Evolutionary conservation across 768 basidiomycete species (phyloP).

Genomic region (Naganishia vaughanmartiniae): DNA sequence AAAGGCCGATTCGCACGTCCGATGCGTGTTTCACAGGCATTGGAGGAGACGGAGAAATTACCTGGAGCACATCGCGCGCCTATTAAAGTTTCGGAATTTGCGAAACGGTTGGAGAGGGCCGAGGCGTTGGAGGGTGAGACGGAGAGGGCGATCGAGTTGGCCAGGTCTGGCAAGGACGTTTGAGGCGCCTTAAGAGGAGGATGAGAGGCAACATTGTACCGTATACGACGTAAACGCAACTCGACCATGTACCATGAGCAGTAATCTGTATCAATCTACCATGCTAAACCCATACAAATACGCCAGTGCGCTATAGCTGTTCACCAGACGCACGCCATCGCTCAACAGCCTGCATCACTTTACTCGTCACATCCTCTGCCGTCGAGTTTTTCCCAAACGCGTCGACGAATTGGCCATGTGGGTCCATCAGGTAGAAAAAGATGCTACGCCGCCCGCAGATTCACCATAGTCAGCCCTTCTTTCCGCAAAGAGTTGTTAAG

Average conservation of each 20-base stretch:
- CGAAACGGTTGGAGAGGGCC: conserved; percentile 45
- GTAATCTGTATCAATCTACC: not conserved
- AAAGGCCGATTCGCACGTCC: conserved; percentile 25
- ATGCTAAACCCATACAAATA: not conserved
- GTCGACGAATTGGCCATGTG: conserved; percentile 86
- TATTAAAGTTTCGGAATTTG: conserved; percentile 46
- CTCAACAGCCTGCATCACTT: conserved; percentile 52
- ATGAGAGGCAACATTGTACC: not conserved
- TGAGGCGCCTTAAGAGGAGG: not conserved
- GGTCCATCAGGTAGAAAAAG: conserved; percentile 98
- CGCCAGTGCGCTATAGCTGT: not conserved
- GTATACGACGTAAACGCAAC: not conserved
- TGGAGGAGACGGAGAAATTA: conserved; percentile 28
- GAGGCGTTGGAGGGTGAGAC: conserved; percentile 45
- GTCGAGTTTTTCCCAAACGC: conserved; percentile 85
- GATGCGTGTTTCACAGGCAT: conserved; percentile 14
- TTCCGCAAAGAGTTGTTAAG: not conserved
- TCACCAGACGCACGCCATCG: conserved; percentile 51
- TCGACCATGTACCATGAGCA: not conserved
- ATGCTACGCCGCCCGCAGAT: conserved; percentile 64
- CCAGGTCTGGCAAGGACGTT: not conserved
- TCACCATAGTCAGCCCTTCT: no score
- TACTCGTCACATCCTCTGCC: conserved; percentile 62
- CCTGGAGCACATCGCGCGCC: conserved; percentile 38
- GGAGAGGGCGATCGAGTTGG: conserved; percentile 39